A percentile compares a stretch with the other conserved stretches of the same genome.
These are phyloP conservation scores for Sclerotiophoma versabilis DNA, from an alignment of 2,329 filamentous ascomycete species.

Conservation along the genomic window DNA sequence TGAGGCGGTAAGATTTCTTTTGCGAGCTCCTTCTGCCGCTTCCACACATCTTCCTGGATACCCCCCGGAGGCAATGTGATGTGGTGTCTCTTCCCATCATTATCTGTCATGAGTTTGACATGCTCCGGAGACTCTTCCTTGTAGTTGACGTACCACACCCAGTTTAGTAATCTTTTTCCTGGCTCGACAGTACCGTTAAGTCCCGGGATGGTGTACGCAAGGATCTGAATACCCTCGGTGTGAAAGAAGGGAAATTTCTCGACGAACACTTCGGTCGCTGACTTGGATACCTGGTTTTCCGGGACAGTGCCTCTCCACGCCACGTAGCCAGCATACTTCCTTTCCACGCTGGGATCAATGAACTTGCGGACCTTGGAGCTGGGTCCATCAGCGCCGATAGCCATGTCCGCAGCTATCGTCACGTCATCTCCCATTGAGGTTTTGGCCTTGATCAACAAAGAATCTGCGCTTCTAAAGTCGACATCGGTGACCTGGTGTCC, in stretches of 20 bases:
- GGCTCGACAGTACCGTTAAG: constrained; percentile 45
- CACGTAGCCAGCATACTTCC: constrained; percentile 37
- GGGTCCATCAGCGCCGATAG: constrained; percentile 38
- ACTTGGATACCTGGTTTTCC: constrained; percentile 24
- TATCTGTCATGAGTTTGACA: constrained; percentile 53
- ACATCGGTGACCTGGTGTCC: constrained; percentile 26
- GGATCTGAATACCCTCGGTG: constrained; percentile 22
- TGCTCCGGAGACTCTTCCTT: constrained; percentile 46
- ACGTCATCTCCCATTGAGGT: constrained; percentile 9
- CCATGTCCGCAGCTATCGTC: constrained; percentile 24
- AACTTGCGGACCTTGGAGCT: constrained; percentile 31
- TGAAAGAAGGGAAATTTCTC: constrained; percentile 33
- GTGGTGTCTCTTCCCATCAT: constrained; percentile 47
- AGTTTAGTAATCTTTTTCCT: constrained; percentile 54
- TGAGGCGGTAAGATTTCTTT: constrained; percentile 43
- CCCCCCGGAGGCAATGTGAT: constrained; percentile 53
- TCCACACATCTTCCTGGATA: constrained; percentile 49
- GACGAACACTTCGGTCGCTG: constrained; percentile 22
- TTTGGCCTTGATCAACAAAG: constrained; percentile 1
- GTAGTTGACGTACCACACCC: constrained; percentile 56
- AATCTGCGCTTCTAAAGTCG: background rate
- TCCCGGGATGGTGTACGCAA: constrained; percentile 53
- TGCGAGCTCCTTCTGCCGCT: constrained; percentile 40
- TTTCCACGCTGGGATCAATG: constrained; percentile 18
- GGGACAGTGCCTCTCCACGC: constrained; percentile 38